Conservation (phyloP, 2,329 filamentous ascomycete genomes). For the Pleomassaria siparia region DNA sequence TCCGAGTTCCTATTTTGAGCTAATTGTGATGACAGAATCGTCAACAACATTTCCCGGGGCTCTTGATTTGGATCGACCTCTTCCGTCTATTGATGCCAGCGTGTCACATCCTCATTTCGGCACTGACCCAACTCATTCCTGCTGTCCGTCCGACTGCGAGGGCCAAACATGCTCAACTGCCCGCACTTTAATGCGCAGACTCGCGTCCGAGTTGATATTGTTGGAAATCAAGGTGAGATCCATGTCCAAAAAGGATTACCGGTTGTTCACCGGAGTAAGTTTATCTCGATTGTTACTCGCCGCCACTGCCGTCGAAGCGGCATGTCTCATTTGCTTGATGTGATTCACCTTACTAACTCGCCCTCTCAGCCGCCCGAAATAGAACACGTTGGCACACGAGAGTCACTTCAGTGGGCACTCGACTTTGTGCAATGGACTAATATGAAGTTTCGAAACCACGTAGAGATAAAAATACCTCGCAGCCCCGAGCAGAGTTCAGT, state of each 20-base stretch:
- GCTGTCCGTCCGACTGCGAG: slow-evolving; percentile 26
- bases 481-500: slow-evolving; percentile 15
- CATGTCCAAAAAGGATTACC: slow-evolving; percentile 21
- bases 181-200: slow-evolving; percentile 26
- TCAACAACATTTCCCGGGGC: slow-evolving; percentile 14
- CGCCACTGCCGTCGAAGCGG: slow-evolving; percentile 1
- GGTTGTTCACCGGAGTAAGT: slow-evolving; percentile 24
- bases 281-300: slow-evolving; percentile 5
- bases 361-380: slow-evolving; percentile 15
- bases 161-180: slow-evolving; percentile 26
- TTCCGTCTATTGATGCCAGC: slow-evolving; percentile 19
- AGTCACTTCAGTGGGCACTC: slow-evolving; percentile 27
- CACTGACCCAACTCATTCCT: slow-evolving; percentile 23
- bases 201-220: slow-evolving; percentile 22
- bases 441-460: slow-evolving; percentile 17
- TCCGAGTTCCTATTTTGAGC: slow-evolving; percentile 14
- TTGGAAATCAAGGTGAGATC: slow-evolving; percentile 21
- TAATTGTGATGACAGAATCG: slow-evolving; percentile 25
- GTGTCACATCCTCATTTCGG: slow-evolving; percentile 16
- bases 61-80: slow-evolving; percentile 19
- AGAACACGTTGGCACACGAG: slow-evolving; percentile 12
- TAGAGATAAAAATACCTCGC: slow-evolving; percentile 13
- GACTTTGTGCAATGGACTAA: slow-evolving; percentile 27
- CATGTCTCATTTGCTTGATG: slow-evolving; percentile 2
- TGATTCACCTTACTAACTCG: slow-evolving; percentile 5